Percentiles rank a stretch among this genome's conserved stretches.
These are phyloP conservation scores for Pichia kudriavzevii DNA, from an alignment of 1,139 yeast genomes.

Conservation along the genomic window DNA sequence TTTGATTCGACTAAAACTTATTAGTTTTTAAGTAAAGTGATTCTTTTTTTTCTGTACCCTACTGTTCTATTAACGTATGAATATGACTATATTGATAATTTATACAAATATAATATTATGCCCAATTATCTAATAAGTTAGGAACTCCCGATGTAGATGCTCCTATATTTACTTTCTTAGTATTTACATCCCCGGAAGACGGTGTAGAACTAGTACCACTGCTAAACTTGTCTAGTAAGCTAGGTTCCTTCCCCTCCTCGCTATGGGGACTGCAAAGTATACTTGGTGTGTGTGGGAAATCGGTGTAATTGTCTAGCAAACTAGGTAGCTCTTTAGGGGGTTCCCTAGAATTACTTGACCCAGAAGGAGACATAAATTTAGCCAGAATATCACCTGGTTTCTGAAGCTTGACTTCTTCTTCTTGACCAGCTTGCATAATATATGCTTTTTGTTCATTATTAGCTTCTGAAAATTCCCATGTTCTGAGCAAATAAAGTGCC, in stretches of 20 bases:
- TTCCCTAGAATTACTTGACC: not conserved
- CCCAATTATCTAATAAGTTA: constrained; percentile 13
- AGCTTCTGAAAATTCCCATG: constrained; percentile 54
- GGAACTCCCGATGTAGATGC: constrained; percentile 1
- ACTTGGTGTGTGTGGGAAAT: too few relatives aligned
- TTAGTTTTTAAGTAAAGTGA: not conserved
- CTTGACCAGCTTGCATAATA: not conserved
- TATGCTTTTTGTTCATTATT: not conserved
- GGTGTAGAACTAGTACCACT: not conserved
- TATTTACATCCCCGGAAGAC: too few relatives aligned
- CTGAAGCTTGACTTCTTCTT: constrained; percentile 4
- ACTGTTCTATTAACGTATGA: not conserved
- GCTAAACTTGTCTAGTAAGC: constrained; percentile 1
- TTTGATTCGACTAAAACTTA: constrained; percentile 16
- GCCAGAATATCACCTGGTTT: constrained; percentile 17
- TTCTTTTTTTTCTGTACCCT: not conserved
- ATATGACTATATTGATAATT: not conserved
- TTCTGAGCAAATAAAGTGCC: constrained; percentile 51
- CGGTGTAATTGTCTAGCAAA: constrained; percentile 4
- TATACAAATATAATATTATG: constrained; percentile 3
- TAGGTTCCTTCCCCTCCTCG: constrained; percentile 1
- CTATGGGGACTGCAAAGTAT: too few relatives aligned
- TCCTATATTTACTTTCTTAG: too few relatives aligned
- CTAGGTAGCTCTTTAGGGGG: constrained; percentile 1
- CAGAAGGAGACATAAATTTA: constrained; percentile 8